phyloP scores from a whole-genome alignment of 2,329 filamentous ascomycete species.

The Chaetothyriales sp. region DNA sequence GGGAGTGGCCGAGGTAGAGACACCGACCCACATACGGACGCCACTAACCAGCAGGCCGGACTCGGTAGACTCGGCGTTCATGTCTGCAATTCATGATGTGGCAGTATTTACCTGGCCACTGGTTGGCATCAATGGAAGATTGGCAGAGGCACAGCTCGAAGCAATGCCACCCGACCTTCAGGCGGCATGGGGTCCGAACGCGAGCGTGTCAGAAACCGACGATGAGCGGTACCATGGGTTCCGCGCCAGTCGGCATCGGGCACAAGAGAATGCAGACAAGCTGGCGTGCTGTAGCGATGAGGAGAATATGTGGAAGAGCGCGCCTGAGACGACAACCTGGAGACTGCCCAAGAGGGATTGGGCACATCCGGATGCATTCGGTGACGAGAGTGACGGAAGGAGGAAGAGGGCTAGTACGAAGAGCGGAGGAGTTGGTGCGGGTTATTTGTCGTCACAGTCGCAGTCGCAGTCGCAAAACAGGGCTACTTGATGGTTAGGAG shows the following conservation, averaged over 20 bases:
- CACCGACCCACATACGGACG: conserved; percentile 5
- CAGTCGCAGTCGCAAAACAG: not conserved
- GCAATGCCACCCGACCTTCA: conserved; percentile 46
- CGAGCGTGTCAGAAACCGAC: conserved; percentile 6
- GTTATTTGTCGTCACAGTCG: not conserved
- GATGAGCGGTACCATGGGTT: conserved; percentile 16
- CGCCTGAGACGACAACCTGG: conserved; percentile 11
- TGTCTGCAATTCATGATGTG: conserved; percentile 68
- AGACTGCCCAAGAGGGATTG: conserved; percentile 13
- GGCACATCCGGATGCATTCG: conserved; percentile 15
- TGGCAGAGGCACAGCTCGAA: conserved; percentile 50
- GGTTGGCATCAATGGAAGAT: conserved; percentile 61
- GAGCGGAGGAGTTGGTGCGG: conserved; percentile 2
- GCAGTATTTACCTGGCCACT: conserved; percentile 80
- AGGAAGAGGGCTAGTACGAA: conserved; percentile 8
- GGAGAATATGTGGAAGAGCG: conserved; percentile 15
- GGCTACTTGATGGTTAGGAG: not conserved
- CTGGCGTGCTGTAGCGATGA: conserved; percentile 12
- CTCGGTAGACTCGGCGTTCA: conserved; percentile 40
- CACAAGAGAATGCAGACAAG: conserved; percentile 1
- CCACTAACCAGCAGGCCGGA: conserved; percentile 20
- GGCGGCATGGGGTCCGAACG: conserved; percentile 42
- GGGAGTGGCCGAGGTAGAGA: conserved; percentile 10
- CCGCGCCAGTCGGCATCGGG: conserved; percentile 14
- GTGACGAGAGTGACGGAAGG: conserved; percentile 6